These are phyloP conservation scores for Cladosporium oxysporum DNA, from an alignment of 2,329 filamentous ascomycete genomes.

Conservation along the genomic window DNA sequence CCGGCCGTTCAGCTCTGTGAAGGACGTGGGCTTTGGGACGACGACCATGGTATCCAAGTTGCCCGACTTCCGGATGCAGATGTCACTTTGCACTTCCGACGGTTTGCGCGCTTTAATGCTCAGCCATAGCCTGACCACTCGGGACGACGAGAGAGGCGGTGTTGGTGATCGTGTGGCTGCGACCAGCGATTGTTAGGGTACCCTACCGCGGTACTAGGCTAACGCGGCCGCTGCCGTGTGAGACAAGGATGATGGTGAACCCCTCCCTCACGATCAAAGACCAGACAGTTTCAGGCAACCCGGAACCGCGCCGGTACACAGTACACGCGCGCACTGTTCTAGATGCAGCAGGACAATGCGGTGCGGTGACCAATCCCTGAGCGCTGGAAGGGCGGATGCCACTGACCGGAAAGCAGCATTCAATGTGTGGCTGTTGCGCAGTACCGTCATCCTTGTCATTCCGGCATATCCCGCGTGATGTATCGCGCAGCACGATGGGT, in stretches of 20 bases:
- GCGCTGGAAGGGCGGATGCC: background rate
- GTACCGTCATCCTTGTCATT: conserved; percentile 3
- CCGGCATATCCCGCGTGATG: conserved; percentile 16
- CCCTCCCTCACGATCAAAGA: conserved; percentile 8
- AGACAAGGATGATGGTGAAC: conserved; percentile 11
- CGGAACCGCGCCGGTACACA: conserved; percentile 6
- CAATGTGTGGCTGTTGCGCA: conserved; percentile 17
- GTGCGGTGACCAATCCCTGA: background rate
- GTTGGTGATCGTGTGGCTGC: conserved; percentile 12
- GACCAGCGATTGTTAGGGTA: background rate
- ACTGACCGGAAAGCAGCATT: conserved; percentile 5
- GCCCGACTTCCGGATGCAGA: background rate
- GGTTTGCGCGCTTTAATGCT: background rate
- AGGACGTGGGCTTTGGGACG: background rate
- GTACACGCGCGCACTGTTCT: conserved; percentile 15
- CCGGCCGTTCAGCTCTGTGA: background rate
- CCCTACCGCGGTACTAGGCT: conserved; percentile 15
- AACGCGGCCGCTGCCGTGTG: conserved; percentile 12
- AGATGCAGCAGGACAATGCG: conserved; percentile 16
- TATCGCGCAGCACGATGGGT: conserved; percentile 11
- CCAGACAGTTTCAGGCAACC: conserved; percentile 17
- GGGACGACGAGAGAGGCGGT: conserved; percentile 13
- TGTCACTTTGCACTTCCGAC: background rate
- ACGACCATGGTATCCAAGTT: background rate
- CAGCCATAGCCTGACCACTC: conserved; percentile 7